These are phyloP conservation scores for Kazachstania sp. DNA, from an alignment of 1,139 yeast species.

Conservation along the genomic window DNA sequence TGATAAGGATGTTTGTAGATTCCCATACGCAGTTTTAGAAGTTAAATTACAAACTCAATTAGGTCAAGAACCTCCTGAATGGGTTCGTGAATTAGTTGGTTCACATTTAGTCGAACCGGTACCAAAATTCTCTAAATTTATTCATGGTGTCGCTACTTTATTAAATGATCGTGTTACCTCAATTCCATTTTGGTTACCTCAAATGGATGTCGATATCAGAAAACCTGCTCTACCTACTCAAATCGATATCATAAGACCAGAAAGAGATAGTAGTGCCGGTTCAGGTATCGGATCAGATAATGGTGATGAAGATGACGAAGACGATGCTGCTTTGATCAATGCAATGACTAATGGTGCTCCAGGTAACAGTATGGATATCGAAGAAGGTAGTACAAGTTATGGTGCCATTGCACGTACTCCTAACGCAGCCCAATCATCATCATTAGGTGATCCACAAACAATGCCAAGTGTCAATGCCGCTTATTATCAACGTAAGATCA, in stretches of 20 bases:
- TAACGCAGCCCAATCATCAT: not conserved
- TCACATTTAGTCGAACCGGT: slow-evolving; percentile 96
- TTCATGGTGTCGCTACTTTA: slow-evolving; percentile 88
- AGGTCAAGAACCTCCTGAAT: slow-evolving; percentile 97
- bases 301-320: slow-evolving; percentile 31
- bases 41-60: slow-evolving; percentile 94
- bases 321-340: slow-evolving; percentile 30
- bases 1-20: slow-evolving; percentile 77
- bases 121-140: slow-evolving; percentile 93
- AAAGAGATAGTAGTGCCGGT: slow-evolving; percentile 28
- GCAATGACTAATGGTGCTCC: slow-evolving; percentile 20
- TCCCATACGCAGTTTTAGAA: slow-evolving; percentile 95
- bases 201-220: slow-evolving; percentile 90
- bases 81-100: slow-evolving; percentile 88
- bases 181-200: slow-evolving; percentile 97
- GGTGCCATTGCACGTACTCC: slow-evolving; percentile 32
- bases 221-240: slow-evolving; percentile 64
- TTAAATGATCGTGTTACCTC: slow-evolving; percentile 73
- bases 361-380: slow-evolving; percentile 40
- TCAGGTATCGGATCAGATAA: slow-evolving; percentile 32
- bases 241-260: slow-evolving; percentile 29
- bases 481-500: slow-evolving; percentile 22
- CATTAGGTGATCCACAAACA: slow-evolving; percentile 1
- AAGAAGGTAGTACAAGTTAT: slow-evolving; percentile 43
- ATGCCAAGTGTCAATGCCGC: slow-evolving; percentile 19